Percentiles rank a stretch among this genome's conserved stretches.
Conservation (phyloP, 1,284 basidiomycete genomes). For the Moesziomyces antarcticus region DNA sequence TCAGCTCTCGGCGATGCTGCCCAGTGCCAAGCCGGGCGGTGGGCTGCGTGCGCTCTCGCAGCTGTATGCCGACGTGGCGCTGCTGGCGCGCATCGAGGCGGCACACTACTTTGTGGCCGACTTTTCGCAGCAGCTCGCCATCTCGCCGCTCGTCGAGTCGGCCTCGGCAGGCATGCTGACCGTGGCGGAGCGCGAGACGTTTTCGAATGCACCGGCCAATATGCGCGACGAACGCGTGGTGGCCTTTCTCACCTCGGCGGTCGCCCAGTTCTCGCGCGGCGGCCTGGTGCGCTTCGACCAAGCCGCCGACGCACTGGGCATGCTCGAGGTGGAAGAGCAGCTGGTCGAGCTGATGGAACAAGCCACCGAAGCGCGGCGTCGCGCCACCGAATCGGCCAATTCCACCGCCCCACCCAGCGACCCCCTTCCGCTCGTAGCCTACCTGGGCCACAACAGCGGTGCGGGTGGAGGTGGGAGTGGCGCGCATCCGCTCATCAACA, state of each 20-base stretch:
- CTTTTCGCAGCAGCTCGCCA: constrained; percentile 66
- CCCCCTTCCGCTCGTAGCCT: constrained; percentile 25
- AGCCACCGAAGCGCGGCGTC: constrained; percentile 16
- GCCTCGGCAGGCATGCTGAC: constrained; percentile 70
- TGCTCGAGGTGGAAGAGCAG: constrained; percentile 67
- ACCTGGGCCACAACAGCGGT: constrained; percentile 10
- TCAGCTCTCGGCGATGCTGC: constrained; percentile 69
- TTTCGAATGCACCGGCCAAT: constrained; percentile 71
- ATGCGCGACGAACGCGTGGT: constrained; percentile 69
- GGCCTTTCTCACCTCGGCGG: constrained; percentile 67
- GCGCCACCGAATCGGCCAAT: background rate
- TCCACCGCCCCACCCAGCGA: constrained; percentile 2
- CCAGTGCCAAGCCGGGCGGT: constrained; percentile 27
- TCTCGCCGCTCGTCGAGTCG: constrained; percentile 67
- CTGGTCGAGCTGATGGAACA: constrained; percentile 19
- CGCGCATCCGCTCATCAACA: constrained; percentile 42
- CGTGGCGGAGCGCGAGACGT: constrained; percentile 72
- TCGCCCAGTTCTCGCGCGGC: constrained; percentile 68
- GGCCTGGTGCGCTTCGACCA: constrained; percentile 68
- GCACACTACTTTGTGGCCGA: constrained; percentile 70
- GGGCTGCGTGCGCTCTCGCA: constrained; percentile 65
- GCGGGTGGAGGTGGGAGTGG: constrained; percentile 13
- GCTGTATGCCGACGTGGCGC: constrained; percentile 71
- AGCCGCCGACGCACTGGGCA: constrained; percentile 68
- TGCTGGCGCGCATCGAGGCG: constrained; percentile 72